Base-by-base conservation (phyloP, 2,329 filamentous ascomycete genomes). In the Diplocarpon rosae region DNA sequence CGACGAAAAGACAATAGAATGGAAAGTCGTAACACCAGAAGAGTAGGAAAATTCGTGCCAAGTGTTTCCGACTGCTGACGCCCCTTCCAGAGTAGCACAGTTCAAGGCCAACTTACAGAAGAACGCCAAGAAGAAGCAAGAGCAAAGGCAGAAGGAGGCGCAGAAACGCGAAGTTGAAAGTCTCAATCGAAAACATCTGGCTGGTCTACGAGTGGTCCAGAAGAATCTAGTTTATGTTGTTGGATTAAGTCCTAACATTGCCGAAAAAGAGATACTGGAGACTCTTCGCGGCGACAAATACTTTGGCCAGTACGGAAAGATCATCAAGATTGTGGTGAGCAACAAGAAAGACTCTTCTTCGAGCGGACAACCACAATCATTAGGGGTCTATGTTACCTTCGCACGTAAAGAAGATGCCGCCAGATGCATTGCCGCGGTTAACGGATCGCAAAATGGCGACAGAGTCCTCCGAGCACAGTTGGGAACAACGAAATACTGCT, bases 201-300 rank as follows among this genome's bases (percentile, higher is more conserved):
- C 94, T 43, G 92, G 92, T 46, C 85, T 98, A 39, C 80, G 92
- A 39, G 92, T 98, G 36, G 87, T 96, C 33, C 92, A 98, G 66
- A 96, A 96, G 70, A 98, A 98, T 62, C 77, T 98, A 37, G 92
- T 98, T 52, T 98, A 98, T 65, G 90, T 98, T 52, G 95, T 93
- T 30, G 92, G 92, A 40, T 72, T 98, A 20, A 93, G 85, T 51
- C 92, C 92, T 11, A 89, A 83, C 29, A 86, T 93, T 50, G 83
- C 86, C 52, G 92, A 98, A 66, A 89, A 96, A 62, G 86, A 90
- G 56, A 72, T 98, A 2, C 74, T 96, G 37, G 86, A 90, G 64
- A 95, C 89, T 0, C 70, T 98, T 37, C 81, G 93, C 45, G 89
- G 89, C 50, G 79, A 80, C 39, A 85, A 95, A 59, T 98, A 95